Evolutionary conservation across 2,329 filamentous ascomycete genomes (phyloP), one percentile per base, ranked within the genome.

Genomic region (Alternaria tenuissima): DNA sequence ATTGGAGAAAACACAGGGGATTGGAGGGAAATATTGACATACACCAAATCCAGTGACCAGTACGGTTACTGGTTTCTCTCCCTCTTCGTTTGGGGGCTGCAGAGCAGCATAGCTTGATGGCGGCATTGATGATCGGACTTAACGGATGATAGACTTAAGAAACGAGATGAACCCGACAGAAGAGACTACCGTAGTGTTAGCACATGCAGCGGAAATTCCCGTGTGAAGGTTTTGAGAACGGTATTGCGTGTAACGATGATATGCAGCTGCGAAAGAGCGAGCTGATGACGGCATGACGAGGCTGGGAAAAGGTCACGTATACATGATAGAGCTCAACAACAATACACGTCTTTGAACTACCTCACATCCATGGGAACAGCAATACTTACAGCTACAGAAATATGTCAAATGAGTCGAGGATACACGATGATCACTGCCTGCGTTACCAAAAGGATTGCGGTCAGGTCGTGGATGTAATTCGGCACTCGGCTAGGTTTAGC

Each of bases 21-120:
- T 42, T 30, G 12, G 22, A 34, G 41, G 18, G 14, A 24, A 14
- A 47, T 14, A 3, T 5, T 24, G 7, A 67, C 70, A 56, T 70
- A 77, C 75, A 42, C 76, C 75, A 59, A 77, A 78, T 1, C 76
- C 76, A 52, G 76, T 78, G 38, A 78, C 75, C 18, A 78, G 64
- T 18, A 78, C 75, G 11, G 71, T 77, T 11, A 77, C 72, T 16
- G 74, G 75, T 16, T 74, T 64, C 61, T 77, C 73, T 7, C 56
- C 60, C 47, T 75, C 64, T 60, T 72, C 61, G 7, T 53, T 57
- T 9, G 67, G 71, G 57, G 75, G 75, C 55, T 77, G 75, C 57
- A 68, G 64, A 36, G 69, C 69, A 51, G 73, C 67, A 53, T 71
- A 68, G 14, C 64, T 48, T 54, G 54, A 56, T 16, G 59, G 44